Percentiles rank a stretch among this genome's conserved stretches.
Evolutionary conservation across 1,284 basidiomycete genomes (phyloP).

Genomic region (Fomitopsis schrenkii): DNA sequence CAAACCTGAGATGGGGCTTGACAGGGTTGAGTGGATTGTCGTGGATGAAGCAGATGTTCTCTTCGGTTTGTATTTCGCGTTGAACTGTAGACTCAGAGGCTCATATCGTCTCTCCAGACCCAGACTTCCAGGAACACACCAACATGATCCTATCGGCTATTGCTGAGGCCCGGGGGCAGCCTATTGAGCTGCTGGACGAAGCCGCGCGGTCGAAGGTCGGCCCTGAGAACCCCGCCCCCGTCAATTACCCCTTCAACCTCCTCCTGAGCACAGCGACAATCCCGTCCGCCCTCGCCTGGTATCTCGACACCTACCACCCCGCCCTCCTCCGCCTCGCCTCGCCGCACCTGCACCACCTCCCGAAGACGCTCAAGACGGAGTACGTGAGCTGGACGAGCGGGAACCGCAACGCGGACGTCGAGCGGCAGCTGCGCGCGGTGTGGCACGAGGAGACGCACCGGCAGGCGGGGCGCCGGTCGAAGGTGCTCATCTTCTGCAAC

Average conservation of each 20-base stretch:
- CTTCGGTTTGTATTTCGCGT: constrained; percentile 54
- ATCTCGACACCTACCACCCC: constrained; percentile 62
- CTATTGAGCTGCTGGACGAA: constrained; percentile 28
- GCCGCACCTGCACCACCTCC: constrained; percentile 75
- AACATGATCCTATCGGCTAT: constrained; percentile 65
- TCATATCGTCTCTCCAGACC: constrained; percentile 42
- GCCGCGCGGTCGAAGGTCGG: constrained; percentile 10
- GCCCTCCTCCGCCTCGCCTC: constrained; percentile 66
- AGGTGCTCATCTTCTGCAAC: constrained; percentile 82
- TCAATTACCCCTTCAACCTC: constrained; percentile 71
- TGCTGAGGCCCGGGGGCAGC: constrained; percentile 52
- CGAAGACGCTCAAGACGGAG: constrained; percentile 63
- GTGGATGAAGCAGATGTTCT: constrained; percentile 88
- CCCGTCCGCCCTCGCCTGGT: constrained; percentile 67
- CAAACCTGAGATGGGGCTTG: constrained; percentile 53
- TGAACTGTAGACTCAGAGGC: not conserved
- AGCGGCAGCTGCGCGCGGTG: constrained; percentile 64
- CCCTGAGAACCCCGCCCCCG: constrained; percentile 10
- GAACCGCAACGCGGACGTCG: constrained; percentile 75
- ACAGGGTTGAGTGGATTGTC: constrained; percentile 78
- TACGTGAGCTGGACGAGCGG: constrained; percentile 76
- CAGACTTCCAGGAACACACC: constrained; percentile 76
- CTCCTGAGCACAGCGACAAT: constrained; percentile 87
- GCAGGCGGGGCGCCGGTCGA: constrained; percentile 37
- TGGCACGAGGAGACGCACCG: constrained; percentile 66